Evolutionary conservation across 2,329 filamentous ascomycete species (phyloP).

Genomic region (Diaporthe vexans): DNA sequence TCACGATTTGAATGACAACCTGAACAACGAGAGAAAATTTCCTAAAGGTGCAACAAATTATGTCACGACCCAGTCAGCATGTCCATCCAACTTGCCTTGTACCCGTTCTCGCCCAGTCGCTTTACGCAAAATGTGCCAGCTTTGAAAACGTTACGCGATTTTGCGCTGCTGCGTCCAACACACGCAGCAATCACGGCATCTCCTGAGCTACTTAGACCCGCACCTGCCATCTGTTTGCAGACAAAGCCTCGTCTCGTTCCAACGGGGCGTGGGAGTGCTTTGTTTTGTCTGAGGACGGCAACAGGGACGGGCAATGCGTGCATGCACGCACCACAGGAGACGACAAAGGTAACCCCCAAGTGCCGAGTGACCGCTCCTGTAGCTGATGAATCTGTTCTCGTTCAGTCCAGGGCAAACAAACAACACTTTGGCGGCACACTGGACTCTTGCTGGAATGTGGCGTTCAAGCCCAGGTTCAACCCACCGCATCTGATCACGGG

Average conservation of each 20-base stretch:
- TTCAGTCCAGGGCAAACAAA: conserved; percentile 19
- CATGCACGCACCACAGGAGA: background rate
- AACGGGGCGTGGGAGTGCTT: conserved; percentile 3
- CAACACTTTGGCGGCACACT: background rate
- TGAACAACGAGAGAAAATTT: conserved; percentile 38
- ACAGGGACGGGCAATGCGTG: background rate
- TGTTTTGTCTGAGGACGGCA: conserved; percentile 28
- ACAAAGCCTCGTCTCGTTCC: conserved; percentile 12
- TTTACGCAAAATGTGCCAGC: conserved; percentile 38
- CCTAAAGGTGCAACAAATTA: conserved; percentile 34
- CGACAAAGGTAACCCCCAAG: conserved; percentile 33
- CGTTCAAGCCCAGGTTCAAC: conserved; percentile 7
- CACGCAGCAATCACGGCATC: background rate
- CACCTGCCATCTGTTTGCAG: background rate
- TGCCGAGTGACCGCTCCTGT: conserved; percentile 3
- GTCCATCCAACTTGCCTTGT: conserved; percentile 41
- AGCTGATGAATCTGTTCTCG: conserved; percentile 33
- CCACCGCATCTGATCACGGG: conserved; percentile 1
- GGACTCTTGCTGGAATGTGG: conserved; percentile 29
- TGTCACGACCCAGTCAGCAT: conserved; percentile 40
- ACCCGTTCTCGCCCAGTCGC: conserved; percentile 33
- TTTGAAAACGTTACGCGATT: conserved; percentile 33
- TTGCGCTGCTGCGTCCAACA: conserved; percentile 27
- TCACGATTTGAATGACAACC: conserved; percentile 42
- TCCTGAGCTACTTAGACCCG: conserved; percentile 21